Base-by-base conservation (phyloP, 2,329 filamentous ascomycete genomes). In the Elsinoe perseae region DNA sequence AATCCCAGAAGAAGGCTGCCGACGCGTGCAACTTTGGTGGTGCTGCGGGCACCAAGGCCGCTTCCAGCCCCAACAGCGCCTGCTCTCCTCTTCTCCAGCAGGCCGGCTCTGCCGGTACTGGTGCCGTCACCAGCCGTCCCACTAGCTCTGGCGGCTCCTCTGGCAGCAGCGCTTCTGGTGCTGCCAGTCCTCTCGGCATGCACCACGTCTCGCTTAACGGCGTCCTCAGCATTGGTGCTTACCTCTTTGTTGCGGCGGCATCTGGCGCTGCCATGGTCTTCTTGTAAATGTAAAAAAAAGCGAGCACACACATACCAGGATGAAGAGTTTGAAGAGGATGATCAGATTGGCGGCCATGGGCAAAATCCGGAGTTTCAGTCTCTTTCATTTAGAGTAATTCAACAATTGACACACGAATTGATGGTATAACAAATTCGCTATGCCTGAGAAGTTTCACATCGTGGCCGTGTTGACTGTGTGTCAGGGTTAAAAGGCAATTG, bases 21-120 rank as follows among this genome's bases (percentile, higher is more conserved):
- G 73, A 73, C 56, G 84, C 87, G 28, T 95, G 88, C 69, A 77
- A 83, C 75, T 91, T 91, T 72, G 74, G 79, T 57, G 85, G 87
- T 64, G 74, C 82, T 64, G 87, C 85, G 50, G 74, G 75, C 57
- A 74, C 79, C 56, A 78, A 79, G 70, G 69, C 75, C 58, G 66
- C 75, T 52, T 65, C 72, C 46, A 73, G 75, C 30, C 72, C 78
- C 12, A 67, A 67, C 28, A 72, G 73, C 25, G 70, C 69, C 57
- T 92, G 88, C 78, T 68, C 72, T 54, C 64, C 71, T 48, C 75
- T 85, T 57, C 73, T 93, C 57, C 72, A 74, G 30, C 77, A 82
- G 61, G 87, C 86, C 58, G 85, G 83, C 64, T 73, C 80, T 28
- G 76, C 76, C 58, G 82, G 81, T 30, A 79, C 78, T 53, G 80